Evolutionary conservation across 2,329 filamentous ascomycete species (phyloP), one percentile per base, ranked within the genome.

Genomic region (Coleophoma cylindrospora): DNA sequence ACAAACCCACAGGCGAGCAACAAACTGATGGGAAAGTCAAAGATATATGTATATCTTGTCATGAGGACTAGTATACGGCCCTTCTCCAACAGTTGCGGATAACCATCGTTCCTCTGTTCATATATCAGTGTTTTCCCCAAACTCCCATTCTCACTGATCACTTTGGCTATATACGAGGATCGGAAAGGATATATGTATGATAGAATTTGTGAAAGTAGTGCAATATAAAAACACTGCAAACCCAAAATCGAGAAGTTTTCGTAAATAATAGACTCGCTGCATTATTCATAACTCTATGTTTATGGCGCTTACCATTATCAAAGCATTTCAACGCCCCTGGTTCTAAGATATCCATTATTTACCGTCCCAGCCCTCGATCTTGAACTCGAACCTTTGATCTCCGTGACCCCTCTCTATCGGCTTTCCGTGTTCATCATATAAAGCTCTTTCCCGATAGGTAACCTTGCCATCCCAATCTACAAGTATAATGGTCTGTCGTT

Each of bases 391-490:
- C 22, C 71, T 73, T 53, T 77, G 64, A 51, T 86, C 82, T 2
- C 77, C 80, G 50, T 76, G 61, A 0, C 79, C 80, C 19, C 74
- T 71, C 19, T 72, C 68, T 40, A 85, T 70, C 2, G 70, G 62
- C 47, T 80, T 76, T 9, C 82, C 82, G 44, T 80, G 72, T 0
- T 69, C 67, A 60, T 85, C 81, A 71, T 74, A 86, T 40, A 85
- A 66, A 4, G 80, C 76, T 34, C 82, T 70, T 66, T 86, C 82
- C 32, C 72, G 71, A 58, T 79, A 82, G 0, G 74, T 77, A 15
- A 83, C 78, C 34, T 80, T 80, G 3, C 82, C 82, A 3, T 83
- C 72, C 77, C 78, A 82, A 57, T 83, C 80, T 7, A 85, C 76
- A 41, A 84, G 66, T 13, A 86, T 65, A 13, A 84, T 68, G 0